phyloP scores from a whole-genome alignment of 2,329 filamentous ascomycete genomes.

The Epicoccum nigrum region DNA sequence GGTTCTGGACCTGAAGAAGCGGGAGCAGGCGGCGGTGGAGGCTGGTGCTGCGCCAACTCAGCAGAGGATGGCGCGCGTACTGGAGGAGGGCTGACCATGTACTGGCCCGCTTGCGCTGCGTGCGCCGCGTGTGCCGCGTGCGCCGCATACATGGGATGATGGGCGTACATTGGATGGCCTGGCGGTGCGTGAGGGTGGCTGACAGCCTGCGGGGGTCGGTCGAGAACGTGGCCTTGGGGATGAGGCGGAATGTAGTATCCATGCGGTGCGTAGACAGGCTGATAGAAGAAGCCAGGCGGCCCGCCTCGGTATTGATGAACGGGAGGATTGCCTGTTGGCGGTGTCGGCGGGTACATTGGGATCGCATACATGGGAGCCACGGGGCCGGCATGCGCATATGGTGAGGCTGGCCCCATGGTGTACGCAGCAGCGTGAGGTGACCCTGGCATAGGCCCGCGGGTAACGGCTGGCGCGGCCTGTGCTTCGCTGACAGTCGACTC shows the following conservation, averaged over 20 bases:
- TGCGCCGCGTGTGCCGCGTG: conserved; percentile 36
- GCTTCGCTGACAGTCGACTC: conserved; percentile 91
- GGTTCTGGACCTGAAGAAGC: conserved; percentile 37
- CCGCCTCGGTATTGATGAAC: conserved; percentile 46
- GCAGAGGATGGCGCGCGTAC: conserved; percentile 50
- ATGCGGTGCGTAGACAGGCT: conserved; percentile 40
- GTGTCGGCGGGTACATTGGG: conserved; percentile 50
- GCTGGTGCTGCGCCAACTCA: conserved; percentile 52
- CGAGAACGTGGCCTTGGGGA: conserved; percentile 33
- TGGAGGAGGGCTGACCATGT: conserved; percentile 47
- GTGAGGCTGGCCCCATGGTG: conserved; percentile 61
- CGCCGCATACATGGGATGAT: conserved; percentile 35
- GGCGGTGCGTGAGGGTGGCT: conserved; percentile 48
- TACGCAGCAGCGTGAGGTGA: conserved; percentile 63
- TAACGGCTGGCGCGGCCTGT: conserved; percentile 79
- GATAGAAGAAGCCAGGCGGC: conserved; percentile 40
- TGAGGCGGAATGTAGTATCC: conserved; percentile 36
- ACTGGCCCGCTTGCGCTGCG: conserved; percentile 42
- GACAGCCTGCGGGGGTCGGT: conserved; percentile 49
- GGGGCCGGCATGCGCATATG: conserved; percentile 53
- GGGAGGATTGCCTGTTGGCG: conserved; percentile 50
- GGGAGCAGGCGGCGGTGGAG: conserved; percentile 29
- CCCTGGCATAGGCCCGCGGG: conserved; percentile 71
- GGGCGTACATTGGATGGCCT: conserved; percentile 36
- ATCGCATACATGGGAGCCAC: conserved; percentile 50